Base-by-base conservation (phyloP, 495 filamentous ascomycete genomes). In the Hyaloscypha finlandica region DNA sequence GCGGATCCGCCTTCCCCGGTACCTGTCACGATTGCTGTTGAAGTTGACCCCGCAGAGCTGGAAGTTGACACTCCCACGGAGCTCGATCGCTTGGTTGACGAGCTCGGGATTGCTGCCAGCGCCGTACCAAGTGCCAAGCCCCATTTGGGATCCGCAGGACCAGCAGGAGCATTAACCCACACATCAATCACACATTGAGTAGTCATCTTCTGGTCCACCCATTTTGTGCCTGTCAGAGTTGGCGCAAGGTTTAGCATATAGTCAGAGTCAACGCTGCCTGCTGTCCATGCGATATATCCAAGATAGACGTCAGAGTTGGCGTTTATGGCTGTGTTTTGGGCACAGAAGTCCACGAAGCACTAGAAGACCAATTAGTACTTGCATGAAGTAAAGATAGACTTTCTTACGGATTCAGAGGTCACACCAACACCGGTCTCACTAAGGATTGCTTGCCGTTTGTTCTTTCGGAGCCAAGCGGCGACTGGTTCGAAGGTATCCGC, bases 341-440 rank as follows among this genome's bases (percentile, higher is more conserved):
- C 71, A 69, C 82, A 85, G 67, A 86, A 78, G 35, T 74, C 75
- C 2, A 68, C 72, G 52, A 80, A 54, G 57, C 59, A 56, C 65
- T 56, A 66, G 53, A 11, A 29, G 0, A 29, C 9, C 3, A 29
- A 1, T 56, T 82, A 86, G 16, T 48, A 56, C 19, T 29, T 25
- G 29, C 29, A 2, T 29, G 5, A 12, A 56, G 6, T 8, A 56
- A 8, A 31, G 20, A 56, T 0, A 33, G 53, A 29, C 25, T 16
- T 29, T 48, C 53, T 56, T 30, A 56, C 53, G 30, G 53, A 29
- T 56, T 9, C 19, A 31, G 6, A 8, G 9, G 22, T 29, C 9
- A 31, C 53, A 48, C 42, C 42, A 56, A 84, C 85, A 14, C 86
- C 85, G 1, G 80, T 85, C 77, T 88, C 85, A 35, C 78, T 80